Percentiles rank a stretch among this genome's conserved stretches.
phyloP scores from a whole-genome alignment of 2,329 filamentous ascomycete species.

The Fusarium brachygibbosum region DNA sequence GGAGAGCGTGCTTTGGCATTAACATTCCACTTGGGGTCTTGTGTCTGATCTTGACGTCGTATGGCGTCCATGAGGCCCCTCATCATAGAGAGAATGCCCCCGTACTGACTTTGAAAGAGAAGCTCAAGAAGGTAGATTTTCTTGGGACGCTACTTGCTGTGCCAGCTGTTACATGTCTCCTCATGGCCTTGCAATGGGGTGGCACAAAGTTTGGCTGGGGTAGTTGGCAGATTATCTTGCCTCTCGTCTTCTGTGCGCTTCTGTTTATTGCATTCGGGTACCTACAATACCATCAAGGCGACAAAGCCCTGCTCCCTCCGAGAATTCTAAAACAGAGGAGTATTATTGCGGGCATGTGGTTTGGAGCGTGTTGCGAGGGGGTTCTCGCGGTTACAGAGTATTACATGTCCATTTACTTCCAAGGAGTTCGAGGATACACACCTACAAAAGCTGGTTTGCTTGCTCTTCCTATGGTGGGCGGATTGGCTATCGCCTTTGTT shows the following conservation, averaged over 20 bases:
- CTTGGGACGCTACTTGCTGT: conserved; percentile 34
- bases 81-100: neutral
- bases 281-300: conserved; percentile 38
- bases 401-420: conserved; percentile 49
- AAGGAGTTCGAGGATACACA: conserved; percentile 43
- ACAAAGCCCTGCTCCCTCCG: conserved; percentile 34
- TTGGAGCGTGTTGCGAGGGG: conserved; percentile 41
- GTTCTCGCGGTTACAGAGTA: conserved; percentile 44
- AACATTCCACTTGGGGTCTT: conserved; percentile 37
- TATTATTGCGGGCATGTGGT: conserved; percentile 46
- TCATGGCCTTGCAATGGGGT: conserved; percentile 48
- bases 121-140: conserved; percentile 32
- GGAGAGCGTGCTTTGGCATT: conserved; percentile 47
- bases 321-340: conserved; percentile 44
- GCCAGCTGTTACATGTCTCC: conserved; percentile 36
- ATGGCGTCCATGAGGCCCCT: conserved; percentile 39
- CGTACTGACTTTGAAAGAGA: conserved; percentile 26
- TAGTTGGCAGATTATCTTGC: conserved; percentile 39
- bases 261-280: conserved; percentile 36
- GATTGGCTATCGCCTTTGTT: conserved; percentile 29
- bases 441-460: conserved; percentile 38
- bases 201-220: conserved; percentile 43
- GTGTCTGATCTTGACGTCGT: conserved; percentile 35
- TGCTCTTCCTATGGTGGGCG: conserved; percentile 44
- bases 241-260: conserved; percentile 21